phyloP scores from a whole-genome alignment of 2,329 filamentous ascomycete species.

The Botryotinia globosa region DNA sequence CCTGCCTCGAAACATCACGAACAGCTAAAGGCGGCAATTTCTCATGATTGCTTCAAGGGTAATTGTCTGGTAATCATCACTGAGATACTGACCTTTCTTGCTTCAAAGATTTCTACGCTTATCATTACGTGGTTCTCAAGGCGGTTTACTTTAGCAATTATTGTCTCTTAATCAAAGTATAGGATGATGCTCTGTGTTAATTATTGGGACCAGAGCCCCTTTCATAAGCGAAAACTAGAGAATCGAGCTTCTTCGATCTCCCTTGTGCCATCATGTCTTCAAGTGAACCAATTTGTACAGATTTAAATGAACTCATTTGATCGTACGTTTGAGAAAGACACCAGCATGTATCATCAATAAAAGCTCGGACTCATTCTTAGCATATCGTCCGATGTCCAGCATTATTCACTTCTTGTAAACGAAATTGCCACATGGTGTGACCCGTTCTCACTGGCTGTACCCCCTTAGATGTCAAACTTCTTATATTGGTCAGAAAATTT shows the following conservation, averaged over 20 bases:
- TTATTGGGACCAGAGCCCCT: not conserved
- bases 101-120: not conserved
- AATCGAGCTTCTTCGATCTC: not conserved
- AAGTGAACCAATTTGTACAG: not conserved
- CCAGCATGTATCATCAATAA: not conserved
- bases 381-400: not conserved
- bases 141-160: not conserved
- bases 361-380: not conserved
- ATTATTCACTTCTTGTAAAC: not conserved
- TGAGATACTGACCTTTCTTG: not conserved
- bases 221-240: not conserved
- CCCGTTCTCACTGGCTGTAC: not conserved
- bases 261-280: not conserved
- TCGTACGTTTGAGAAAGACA: not conserved
- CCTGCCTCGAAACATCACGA: no score
- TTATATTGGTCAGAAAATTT: not conserved
- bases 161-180: not conserved
- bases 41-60: not conserved
- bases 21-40: not conserved
- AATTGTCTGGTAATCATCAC: not conserved
- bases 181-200: not conserved
- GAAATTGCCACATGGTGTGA: not conserved
- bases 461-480: not conserved
- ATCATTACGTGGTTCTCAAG: not conserved
- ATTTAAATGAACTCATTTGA: not conserved